Evolutionary conservation across 768 basidiomycete species (phyloP).

Genomic region (Clitopilus passeckerianus): DNA sequence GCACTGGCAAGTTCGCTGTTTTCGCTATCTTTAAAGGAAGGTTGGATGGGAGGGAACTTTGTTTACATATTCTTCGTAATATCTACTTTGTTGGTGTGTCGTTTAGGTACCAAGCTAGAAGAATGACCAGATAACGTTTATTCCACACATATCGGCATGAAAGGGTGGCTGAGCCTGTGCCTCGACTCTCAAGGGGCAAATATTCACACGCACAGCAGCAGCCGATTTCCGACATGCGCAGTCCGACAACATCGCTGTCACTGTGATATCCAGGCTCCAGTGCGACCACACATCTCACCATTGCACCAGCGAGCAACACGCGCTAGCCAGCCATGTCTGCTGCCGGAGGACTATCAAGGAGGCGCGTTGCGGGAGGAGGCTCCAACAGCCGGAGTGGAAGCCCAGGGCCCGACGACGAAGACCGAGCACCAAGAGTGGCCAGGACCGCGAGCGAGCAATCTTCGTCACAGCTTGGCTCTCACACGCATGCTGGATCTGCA

Average conservation of each 20-base stretch:
- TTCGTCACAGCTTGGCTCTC: conserved; percentile 14
- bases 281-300: background rate
- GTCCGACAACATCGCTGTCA: background rate
- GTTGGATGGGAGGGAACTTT: conserved; percentile 48
- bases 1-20: conserved; percentile 59
- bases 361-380: conserved; percentile 44
- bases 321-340: conserved; percentile 35
- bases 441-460: conserved; percentile 12
- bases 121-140: background rate
- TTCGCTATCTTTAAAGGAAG: conserved; percentile 54
- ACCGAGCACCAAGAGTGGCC: conserved; percentile 15
- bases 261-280: background rate
- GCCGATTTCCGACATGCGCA: background rate
- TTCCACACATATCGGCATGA: background rate
- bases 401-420: conserved; percentile 31
- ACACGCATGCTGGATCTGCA: conserved; percentile 70
- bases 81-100: background rate
- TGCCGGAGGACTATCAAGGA: conserved; percentile 50
- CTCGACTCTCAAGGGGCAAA: too few relatives aligned
- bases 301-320: background rate
- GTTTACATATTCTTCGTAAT: conserved; percentile 35
- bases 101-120: background rate
- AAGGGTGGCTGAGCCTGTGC: background rate
- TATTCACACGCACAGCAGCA: background rate
- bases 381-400: conserved; percentile 9